A percentile compares a stretch with the other conserved stretches of the same genome.
These are phyloP conservation scores for Candida sonorensis DNA, from an alignment of 805 yeast species.

Conservation along the genomic window DNA sequence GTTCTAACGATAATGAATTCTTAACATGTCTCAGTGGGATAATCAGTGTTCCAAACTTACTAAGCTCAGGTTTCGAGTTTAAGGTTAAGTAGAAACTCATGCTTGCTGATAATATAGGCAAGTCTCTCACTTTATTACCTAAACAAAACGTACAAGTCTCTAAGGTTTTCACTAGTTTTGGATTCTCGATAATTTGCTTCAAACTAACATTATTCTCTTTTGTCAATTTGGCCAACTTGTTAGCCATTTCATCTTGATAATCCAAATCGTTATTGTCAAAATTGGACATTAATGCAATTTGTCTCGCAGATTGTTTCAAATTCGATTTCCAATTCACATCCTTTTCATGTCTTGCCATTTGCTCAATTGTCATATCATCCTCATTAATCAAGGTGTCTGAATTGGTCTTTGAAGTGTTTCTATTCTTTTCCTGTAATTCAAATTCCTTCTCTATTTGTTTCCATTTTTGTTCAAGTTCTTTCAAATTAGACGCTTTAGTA, in stretches of 20 bases:
- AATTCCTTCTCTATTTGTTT: slow-evolving; percentile 8
- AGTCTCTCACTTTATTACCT: slow-evolving; percentile 20
- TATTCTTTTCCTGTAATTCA: too few species aligned
- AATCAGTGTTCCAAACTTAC: slow-evolving; percentile 29
- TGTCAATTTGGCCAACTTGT: slow-evolving; percentile 27
- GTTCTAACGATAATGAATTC: slow-evolving; percentile 34
- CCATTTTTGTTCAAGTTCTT: slow-evolving; percentile 21
- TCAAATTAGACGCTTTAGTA: slow-evolving; percentile 16
- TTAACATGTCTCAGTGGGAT: slow-evolving; percentile 35
- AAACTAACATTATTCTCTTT: slow-evolving; percentile 19
- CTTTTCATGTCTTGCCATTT: slow-evolving; percentile 30
- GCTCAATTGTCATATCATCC: slow-evolving; percentile 31
- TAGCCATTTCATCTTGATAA: slow-evolving; percentile 36
- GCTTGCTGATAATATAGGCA: slow-evolving; percentile 27
- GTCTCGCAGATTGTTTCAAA: slow-evolving; percentile 20
- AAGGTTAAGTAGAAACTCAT: slow-evolving; percentile 31
- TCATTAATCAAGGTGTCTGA: slow-evolving; percentile 11
- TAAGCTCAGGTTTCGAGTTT: slow-evolving; percentile 35
- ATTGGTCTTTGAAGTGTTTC: neutral
- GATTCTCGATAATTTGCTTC: slow-evolving; percentile 13
- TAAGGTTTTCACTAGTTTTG: slow-evolving; percentile 24
- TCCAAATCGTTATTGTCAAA: slow-evolving; percentile 33
- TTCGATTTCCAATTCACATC: slow-evolving; percentile 7
- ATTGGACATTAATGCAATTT: slow-evolving; percentile 31
- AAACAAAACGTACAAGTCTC: slow-evolving; percentile 33